Base-by-base conservation (phyloP, 768 basidiomycete species). In the Lyophyllum semitale region DNA sequence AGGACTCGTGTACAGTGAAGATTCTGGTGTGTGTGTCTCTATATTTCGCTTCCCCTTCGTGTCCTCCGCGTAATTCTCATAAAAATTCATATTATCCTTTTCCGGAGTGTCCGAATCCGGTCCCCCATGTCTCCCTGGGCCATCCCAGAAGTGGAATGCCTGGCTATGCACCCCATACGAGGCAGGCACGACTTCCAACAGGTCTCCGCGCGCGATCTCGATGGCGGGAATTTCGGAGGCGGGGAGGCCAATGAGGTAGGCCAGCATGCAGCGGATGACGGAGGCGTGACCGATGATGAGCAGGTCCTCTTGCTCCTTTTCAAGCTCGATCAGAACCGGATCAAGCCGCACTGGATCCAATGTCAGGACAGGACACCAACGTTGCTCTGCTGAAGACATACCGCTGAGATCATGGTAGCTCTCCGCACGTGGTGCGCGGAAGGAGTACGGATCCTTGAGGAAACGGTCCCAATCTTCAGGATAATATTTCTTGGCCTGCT, bases 201-300 rank as follows among this genome's bases (percentile, higher is more conserved):
- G 75, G 67, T 99, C 97, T 0, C 97, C 97, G 12, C 97, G 84
- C 33, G 96, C 93, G 62, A 99, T 89, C 71, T 98, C 96, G 51
- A 98, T 96, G 1, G 94, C 95, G 0, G 97, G 97, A 42, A 99
- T 97, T 68, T 99, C 97, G 25, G 89, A 89, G 0, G 96, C 93
- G 5, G 95, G 93, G 3, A 98, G 78, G 6, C 97, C 97, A 60
- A 94, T 93, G 63, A 94, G 86, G 70, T 94, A 94, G 2, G 95
- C 89, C 42, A 98, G 83, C 54, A 99, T 79, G 74, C 97, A 99
- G 17, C 97, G 87, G 64, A 98, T 97, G 67, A 98, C 97, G 37
- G 94, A 96, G 15, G 95, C 93, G 68, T 98, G 95, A 1, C 94
- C 95, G 62, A 98, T 93, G 71, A 99, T 98, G 35, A 99, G 79